A percentile compares a stretch with the other conserved stretches of the same genome.
phyloP scores from a whole-genome alignment of 2,329 filamentous ascomycete genomes.

The Alternaria metachromatica region DNA sequence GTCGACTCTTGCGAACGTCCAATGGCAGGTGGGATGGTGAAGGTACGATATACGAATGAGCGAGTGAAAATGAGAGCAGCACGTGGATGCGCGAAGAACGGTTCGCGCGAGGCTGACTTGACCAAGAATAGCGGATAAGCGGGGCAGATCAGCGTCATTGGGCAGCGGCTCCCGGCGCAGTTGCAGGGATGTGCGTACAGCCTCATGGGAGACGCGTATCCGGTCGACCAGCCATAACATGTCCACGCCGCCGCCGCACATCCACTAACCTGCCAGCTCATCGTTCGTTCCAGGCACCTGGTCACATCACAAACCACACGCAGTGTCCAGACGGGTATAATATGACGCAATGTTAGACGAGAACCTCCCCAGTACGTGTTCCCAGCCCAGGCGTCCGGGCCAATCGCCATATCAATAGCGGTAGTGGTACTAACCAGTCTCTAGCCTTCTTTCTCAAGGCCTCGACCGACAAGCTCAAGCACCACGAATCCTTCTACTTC shows the following conservation, averaged over 20 bases:
- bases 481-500: slow-evolving; percentile 63
- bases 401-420: neutral
- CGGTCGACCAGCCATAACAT: slow-evolving; percentile 3
- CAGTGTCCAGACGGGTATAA: neutral
- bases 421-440: slow-evolving; percentile 39
- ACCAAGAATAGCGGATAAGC: slow-evolving; percentile 9
- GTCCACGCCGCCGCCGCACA: slow-evolving; percentile 3
- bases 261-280: neutral
- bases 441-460: slow-evolving; percentile 67
- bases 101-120: slow-evolving; percentile 8
- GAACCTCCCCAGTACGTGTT: slow-evolving; percentile 74
- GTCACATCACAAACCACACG: neutral
- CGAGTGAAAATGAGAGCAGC: neutral
- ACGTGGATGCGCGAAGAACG: neutral
- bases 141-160: slow-evolving; percentile 14
- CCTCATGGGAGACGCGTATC: slow-evolving; percentile 18
- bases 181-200: slow-evolving; percentile 18
- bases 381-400: neutral
- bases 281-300: neutral
- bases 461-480: slow-evolving; percentile 56
- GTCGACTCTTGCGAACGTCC: neutral
- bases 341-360: slow-evolving; percentile 79
- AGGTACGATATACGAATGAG: neutral
- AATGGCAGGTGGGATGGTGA: neutral
- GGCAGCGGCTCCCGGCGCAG: slow-evolving; percentile 11